These are phyloP conservation scores for Colletotrichum lentis DNA, from an alignment of 2,329 filamentous ascomycete species.

Conservation along the genomic window DNA sequence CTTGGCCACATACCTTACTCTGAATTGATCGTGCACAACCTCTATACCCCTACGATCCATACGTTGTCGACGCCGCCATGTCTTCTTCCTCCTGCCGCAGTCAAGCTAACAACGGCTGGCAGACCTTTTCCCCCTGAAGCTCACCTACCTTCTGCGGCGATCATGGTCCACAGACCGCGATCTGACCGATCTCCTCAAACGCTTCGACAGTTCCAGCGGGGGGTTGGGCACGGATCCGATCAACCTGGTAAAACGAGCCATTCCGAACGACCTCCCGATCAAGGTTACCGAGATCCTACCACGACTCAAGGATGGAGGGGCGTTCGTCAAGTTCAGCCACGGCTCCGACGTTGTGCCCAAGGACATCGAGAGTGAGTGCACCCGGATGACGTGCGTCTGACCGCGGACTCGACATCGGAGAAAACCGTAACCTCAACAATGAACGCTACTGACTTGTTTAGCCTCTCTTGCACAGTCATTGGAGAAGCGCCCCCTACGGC, in stretches of 20 bases:
- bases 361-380: conserved; percentile 53
- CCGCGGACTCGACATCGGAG: neutral
- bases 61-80: neutral
- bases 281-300: conserved; percentile 84
- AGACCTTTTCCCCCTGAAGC: conserved; percentile 86
- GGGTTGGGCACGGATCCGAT: conserved; percentile 63
- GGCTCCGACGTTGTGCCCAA: conserved; percentile 50
- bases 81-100: neutral
- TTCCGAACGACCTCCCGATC: conserved; percentile 69
- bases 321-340: conserved; percentile 84
- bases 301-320: conserved; percentile 88
- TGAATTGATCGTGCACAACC: too few relatives aligned
- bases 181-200: conserved; percentile 59
- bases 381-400: neutral
- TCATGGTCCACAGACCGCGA: conserved; percentile 61
- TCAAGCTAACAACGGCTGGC: conserved; percentile 10
- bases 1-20: too few relatives aligned
- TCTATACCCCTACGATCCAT: neutral
- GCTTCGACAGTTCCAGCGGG: conserved; percentile 57
- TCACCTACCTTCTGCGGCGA: conserved; percentile 60
- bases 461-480: conserved; percentile 68
- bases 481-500: conserved; percentile 74
- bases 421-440: neutral
- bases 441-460: conserved; percentile 32
- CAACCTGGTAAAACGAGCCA: conserved; percentile 65